Base-by-base conservation (phyloP, 805 yeast species). In the Yamadazyma sp. region DNA sequence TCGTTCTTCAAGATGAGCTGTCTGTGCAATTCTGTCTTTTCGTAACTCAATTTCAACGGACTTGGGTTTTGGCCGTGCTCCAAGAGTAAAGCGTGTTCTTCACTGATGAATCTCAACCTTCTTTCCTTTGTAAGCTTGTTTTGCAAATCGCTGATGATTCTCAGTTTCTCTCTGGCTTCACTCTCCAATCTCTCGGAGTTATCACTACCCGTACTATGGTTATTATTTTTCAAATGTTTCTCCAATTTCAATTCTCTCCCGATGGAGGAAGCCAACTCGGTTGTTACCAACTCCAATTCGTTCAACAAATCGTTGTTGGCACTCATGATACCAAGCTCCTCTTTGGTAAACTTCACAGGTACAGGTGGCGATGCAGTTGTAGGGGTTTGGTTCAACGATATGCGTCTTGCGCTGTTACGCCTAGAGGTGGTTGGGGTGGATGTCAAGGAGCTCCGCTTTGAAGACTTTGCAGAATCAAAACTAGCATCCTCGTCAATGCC, bases 211-310 rank as follows among this genome's bases (percentile, higher is more conserved):
- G 81, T 70, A 21, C 41, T 45, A 14, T 40, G 42, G 23, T 46
- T 35, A 28, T 42, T 32, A 7, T 28, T 29, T 26, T 57, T 55
- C 18, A 77, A 38, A 29, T 60, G 67, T 33, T 64, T 62, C 49
- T 82, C 89, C 30, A 84, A 53, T 13, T 65, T 55, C n/a, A 83
- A 64, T 54, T 85, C 95, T 27, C 93, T 64, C 37, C 77, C 73
- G 31, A 84, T 82, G 0, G 90, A 80, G 16, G 77, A 77, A 0
- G 89, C 90, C 34, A 85, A 64, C 50, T 84, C 95, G 17, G 75
- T 73, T 1, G 90, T 80, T 1, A 85, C 81, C 16, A 83, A 51
- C 42, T 80, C 82, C 27, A 85, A 59, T 51, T 84, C 91, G 38
- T 73, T 70, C 48, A 82, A 65, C 26, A 84, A 57, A 17, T 71